These are phyloP conservation scores for Penicillium goetzii DNA, from an alignment of 495 filamentous ascomycete species.

Conservation along the genomic window DNA sequence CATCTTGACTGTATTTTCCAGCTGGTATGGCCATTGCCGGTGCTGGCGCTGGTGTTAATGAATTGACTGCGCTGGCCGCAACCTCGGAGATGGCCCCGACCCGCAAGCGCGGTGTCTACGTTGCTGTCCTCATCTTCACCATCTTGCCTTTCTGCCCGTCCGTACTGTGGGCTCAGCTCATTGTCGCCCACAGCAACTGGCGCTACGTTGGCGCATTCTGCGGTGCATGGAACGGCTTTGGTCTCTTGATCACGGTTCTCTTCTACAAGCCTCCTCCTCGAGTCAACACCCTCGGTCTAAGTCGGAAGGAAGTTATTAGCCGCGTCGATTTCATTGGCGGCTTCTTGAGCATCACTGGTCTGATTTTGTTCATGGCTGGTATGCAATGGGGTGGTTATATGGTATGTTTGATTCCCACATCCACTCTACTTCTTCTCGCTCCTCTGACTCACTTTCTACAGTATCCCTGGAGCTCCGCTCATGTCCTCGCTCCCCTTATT, in stretches of 20 bases:
- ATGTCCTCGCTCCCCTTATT: constrained; percentile 63
- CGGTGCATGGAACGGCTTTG: constrained; percentile 63
- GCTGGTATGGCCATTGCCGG: constrained; percentile 65
- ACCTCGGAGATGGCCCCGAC: constrained; percentile 73
- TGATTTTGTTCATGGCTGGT: constrained; percentile 68
- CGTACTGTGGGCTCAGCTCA: constrained; percentile 71
- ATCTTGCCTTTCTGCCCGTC: constrained; percentile 71
- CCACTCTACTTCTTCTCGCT: background rate
- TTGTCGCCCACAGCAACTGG: constrained; percentile 62
- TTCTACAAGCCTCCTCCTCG: constrained; percentile 72
- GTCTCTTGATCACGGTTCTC: constrained; percentile 60
- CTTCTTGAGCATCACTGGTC: constrained; percentile 64
- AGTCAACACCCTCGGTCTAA: constrained; percentile 55
- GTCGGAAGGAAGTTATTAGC: constrained; percentile 52
- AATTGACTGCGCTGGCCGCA: constrained; percentile 69
- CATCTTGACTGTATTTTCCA: constrained; percentile 39
- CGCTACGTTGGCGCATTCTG: constrained; percentile 66
- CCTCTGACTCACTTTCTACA: constrained; percentile 24
- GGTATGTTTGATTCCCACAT: constrained; percentile 32
- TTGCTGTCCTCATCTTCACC: constrained; percentile 67
- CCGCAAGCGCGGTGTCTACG: constrained; percentile 67
- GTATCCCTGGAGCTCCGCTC: constrained; percentile 61
- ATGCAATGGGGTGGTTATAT: constrained; percentile 72
- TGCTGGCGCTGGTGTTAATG: constrained; percentile 65
- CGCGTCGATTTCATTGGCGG: constrained; percentile 71